Conservation (phyloP, 2,329 filamentous ascomycete species). For the Biscogniauxia sp. region DNA sequence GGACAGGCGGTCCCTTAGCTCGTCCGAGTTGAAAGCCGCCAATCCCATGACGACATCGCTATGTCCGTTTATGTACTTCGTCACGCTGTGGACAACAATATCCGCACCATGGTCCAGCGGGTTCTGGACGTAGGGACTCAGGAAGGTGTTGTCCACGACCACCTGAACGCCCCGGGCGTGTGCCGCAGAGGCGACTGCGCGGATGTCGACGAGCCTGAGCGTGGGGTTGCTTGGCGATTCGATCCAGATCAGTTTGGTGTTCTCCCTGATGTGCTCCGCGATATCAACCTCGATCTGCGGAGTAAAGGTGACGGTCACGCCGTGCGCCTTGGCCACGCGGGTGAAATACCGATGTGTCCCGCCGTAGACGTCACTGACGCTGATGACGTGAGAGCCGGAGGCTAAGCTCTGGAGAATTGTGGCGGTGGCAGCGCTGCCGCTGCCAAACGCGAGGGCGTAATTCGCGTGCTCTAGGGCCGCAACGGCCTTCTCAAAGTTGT, state of each 20-base stretch:
- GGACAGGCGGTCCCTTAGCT: slow-evolving; percentile 70
- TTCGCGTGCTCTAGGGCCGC: slow-evolving; percentile 90
- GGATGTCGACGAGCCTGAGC: slow-evolving; percentile 87
- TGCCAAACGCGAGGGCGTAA: slow-evolving; percentile 91
- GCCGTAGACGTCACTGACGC: slow-evolving; percentile 95
- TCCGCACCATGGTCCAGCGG: slow-evolving; percentile 93
- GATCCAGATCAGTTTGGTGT: slow-evolving; percentile 97
- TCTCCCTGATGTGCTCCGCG: slow-evolving; percentile 74
- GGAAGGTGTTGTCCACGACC: slow-evolving; percentile 99
- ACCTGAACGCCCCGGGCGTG: slow-evolving; percentile 88
- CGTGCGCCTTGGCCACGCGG: slow-evolving; percentile 91
- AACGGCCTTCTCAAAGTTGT: slow-evolving; percentile 90
- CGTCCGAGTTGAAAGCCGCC: slow-evolving; percentile 87
- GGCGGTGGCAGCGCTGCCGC: slow-evolving; percentile 90
- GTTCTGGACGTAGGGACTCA: slow-evolving; percentile 95
- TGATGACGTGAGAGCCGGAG: slow-evolving; percentile 88
- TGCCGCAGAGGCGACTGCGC: slow-evolving; percentile 76
- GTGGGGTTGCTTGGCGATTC: slow-evolving; percentile 95
- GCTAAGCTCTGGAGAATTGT: slow-evolving; percentile 91
- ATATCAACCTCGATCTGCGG: slow-evolving; percentile 90
- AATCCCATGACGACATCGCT: slow-evolving; percentile 96
- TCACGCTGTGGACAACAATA: slow-evolving; percentile 94
- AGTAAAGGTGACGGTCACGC: slow-evolving; percentile 91
- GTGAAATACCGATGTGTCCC: slow-evolving; percentile 99
- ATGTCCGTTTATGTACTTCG: slow-evolving; percentile 99